A percentile compares a stretch with the other conserved stretches of the same genome.
phyloP scores from a whole-genome alignment of 768 basidiomycete species.

The Tricholoma bakamatsutake region DNA sequence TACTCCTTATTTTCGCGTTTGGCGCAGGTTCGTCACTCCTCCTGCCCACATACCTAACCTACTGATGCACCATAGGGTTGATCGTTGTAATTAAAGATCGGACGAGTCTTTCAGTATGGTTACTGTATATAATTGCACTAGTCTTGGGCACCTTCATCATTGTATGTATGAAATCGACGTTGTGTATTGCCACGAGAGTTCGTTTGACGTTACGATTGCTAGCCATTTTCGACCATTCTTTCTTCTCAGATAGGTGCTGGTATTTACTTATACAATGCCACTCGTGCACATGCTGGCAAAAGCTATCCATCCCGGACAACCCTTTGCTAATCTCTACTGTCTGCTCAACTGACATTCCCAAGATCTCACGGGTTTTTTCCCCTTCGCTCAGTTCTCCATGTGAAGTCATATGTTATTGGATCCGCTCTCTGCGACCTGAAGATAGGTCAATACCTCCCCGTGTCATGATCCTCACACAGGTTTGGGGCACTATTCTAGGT shows the following conservation, averaged over 20 bases:
- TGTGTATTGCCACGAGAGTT: neutral
- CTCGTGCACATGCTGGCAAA: neutral
- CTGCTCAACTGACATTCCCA: neutral
- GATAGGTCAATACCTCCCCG: slow-evolving; percentile 51
- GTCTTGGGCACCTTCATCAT: neutral
- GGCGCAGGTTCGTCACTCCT: neutral
- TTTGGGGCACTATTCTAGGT: neutral
- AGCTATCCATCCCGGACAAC: neutral
- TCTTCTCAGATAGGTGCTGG: neutral
- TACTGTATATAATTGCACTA: neutral
- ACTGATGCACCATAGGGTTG: neutral
- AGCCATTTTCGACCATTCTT: neutral
- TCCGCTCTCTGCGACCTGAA: neutral
- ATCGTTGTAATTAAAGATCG: neutral
- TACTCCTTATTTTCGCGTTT: neutral
- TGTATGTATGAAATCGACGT: neutral
- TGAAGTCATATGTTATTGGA: neutral
- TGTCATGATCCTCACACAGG: slow-evolving; percentile 39
- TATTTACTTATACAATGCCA: neutral
- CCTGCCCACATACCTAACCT: neutral
- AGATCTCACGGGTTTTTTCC: neutral
- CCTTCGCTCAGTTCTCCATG: neutral
- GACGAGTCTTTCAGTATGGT: neutral
- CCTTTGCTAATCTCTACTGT: neutral
- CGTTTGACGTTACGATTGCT: neutral